These are phyloP conservation scores for Botryosphaeria dothidea DNA, from an alignment of 2,329 filamentous ascomycete genomes.

Conservation along the genomic window DNA sequence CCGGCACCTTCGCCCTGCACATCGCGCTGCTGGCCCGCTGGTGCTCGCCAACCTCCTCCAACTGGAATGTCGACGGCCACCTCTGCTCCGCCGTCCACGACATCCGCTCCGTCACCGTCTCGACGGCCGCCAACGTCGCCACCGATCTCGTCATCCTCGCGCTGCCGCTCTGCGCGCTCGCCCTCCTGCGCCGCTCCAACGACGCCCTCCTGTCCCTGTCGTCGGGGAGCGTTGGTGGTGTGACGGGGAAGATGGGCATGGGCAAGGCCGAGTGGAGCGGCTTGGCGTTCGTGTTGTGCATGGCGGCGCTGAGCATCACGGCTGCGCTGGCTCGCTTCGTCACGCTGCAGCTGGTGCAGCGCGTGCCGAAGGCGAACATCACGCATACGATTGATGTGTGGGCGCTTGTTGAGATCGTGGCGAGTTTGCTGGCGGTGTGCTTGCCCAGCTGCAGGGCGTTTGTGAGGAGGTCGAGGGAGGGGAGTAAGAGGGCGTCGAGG, in stretches of 20 bases:
- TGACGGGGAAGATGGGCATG: slow-evolving; percentile 2
- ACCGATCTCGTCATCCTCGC: slow-evolving; percentile 32
- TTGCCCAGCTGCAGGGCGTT: slow-evolving; percentile 29
- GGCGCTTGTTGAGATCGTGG: slow-evolving; percentile 34
- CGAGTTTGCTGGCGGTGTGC: slow-evolving; percentile 31
- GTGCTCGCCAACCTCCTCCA: slow-evolving; percentile 28
- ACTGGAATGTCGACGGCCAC: slow-evolving; percentile 26
- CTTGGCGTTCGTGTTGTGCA: slow-evolving; percentile 30
- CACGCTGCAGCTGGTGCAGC: slow-evolving; percentile 28
- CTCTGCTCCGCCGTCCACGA: slow-evolving; percentile 29
- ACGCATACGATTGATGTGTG: slow-evolving; percentile 37
- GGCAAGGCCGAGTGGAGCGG: slow-evolving; percentile 26
- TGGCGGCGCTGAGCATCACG: slow-evolving; percentile 30
- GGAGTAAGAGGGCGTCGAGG: not conserved
- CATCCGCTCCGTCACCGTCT: slow-evolving; percentile 30
- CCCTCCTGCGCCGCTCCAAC: slow-evolving; percentile 19
- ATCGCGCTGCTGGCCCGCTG: slow-evolving; percentile 33
- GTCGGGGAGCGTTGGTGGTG: not conserved
- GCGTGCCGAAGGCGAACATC: slow-evolving; percentile 28
- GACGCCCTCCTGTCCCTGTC: not conserved
- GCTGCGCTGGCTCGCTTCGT: slow-evolving; percentile 32
- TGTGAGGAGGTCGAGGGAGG: slow-evolving; percentile 22
- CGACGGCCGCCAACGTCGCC: slow-evolving; percentile 31
- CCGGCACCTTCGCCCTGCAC: slow-evolving; percentile 31
- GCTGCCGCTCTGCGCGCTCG: slow-evolving; percentile 30